phyloP scores from a whole-genome alignment of 2,329 filamentous ascomycete species.

The Coniella vitis region DNA sequence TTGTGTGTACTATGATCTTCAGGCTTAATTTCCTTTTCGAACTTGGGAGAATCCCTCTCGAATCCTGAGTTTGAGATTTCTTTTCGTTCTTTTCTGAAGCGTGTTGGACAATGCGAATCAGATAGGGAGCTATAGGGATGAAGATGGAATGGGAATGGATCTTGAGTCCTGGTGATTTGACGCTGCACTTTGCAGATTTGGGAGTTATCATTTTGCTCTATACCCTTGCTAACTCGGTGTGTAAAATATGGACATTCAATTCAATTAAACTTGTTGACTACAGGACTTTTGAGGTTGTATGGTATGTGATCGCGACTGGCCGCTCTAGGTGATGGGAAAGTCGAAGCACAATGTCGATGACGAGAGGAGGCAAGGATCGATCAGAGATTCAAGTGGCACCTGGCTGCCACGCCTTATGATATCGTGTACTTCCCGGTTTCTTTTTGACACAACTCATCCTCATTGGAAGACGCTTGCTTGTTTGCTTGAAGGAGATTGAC shows the following conservation, averaged over 20 bases:
- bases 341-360: no score
- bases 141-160: background rate
- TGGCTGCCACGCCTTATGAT: no score
- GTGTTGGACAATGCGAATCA: background rate
- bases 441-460: no score
- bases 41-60: no score
- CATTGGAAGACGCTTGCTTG: no score
- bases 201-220: background rate
- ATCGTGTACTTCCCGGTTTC: no score
- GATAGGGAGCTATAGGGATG: background rate
- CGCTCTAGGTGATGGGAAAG: no score
- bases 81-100: background rate
- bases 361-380: no score
- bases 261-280: background rate
- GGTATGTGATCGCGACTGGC: no score
- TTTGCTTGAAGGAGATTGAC: no score
- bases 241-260: background rate
- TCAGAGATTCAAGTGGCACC: no score
- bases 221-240: background rate
- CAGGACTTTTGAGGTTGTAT: no score
- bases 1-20: slow-evolving; percentile 80
- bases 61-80: background rate
- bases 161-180: background rate
- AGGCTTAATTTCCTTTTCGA: slow-evolving; percentile 25
- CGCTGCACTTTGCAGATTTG: background rate